Base-by-base conservation (phyloP, 2,329 filamentous ascomycete genomes). In the Calonectria honghensis region DNA sequence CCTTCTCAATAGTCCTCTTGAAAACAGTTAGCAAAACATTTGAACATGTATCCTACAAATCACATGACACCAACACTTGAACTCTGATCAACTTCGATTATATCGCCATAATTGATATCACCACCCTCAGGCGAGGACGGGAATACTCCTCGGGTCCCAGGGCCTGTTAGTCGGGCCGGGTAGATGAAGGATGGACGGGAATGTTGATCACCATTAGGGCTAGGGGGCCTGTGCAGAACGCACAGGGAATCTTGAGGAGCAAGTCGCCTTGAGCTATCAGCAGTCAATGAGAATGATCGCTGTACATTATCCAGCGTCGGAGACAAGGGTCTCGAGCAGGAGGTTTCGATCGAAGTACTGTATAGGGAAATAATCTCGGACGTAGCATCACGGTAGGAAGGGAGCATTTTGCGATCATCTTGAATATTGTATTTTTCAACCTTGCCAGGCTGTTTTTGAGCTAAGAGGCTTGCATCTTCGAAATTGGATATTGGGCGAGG, bases 111-210 rank as follows among this genome's bases (percentile, higher is more conserved):
- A 78, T 90, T 88, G 66, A 89, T 81, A 59, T 78, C 81, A 10
- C 88, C 88, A 74, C 85, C 86, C 73, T 89, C 87, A 6, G 87
- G 87, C 68, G 89, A 79, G 61, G 88, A 88, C 18, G 89, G 89
- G 16, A 89, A 91, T 35, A 86, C 83, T 57, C 89, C 85, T 52
- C 88, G 85, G 48, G 89, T 83, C 4, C 89, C 89, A 24, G 89
- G 90, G 27, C 90, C 87, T 79, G 88, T 91, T 41, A 92, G 82
- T 24, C 90, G 88, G 59, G 90, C 88, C 32, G 90, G 90, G 73
- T 92, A 92, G 29, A 89, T 89, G 74, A 90, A 92, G 1, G 91
- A 90, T 29, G 91, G 92, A 37, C 90, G 87, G 63, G 90, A 89
- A n/a, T 90, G 86, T 77, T 90, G 89, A 66, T 88, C 78, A 37